A percentile compares a stretch with the other conserved stretches of the same genome.
These are phyloP conservation scores for Teratosphaeriaceae sp. DNA, from an alignment of 2,329 filamentous ascomycete genomes.

Conservation along the genomic window DNA sequence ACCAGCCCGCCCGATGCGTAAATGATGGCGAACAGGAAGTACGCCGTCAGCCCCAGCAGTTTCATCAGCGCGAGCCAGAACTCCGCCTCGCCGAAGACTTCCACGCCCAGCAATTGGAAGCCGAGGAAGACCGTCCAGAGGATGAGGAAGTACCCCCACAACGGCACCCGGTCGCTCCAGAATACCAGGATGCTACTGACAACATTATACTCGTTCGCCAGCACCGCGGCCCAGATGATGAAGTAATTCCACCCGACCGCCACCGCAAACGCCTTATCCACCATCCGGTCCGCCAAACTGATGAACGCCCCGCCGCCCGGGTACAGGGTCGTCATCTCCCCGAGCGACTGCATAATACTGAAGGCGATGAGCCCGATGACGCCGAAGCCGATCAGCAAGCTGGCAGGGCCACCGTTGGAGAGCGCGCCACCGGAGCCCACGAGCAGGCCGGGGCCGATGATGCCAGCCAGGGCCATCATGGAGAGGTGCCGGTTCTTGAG, in stretches of 20 bases:
- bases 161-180: conserved; percentile 50
- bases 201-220: conserved; percentile 66
- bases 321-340: conserved; percentile 67
- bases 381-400: conserved; percentile 65
- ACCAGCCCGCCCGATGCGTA: conserved; percentile 28
- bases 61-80: conserved; percentile 40
- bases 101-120: conserved; percentile 36
- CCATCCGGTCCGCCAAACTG: conserved; percentile 62
- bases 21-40: conserved; percentile 37
- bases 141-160: conserved; percentile 35
- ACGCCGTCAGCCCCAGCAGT: conserved; percentile 31
- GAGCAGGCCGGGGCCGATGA: conserved; percentile 63
- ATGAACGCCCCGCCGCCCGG: conserved; percentile 66
- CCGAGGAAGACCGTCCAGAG: conserved; percentile 31
- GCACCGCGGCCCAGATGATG: conserved; percentile 59
- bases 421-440: conserved; percentile 66
- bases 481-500: conserved; percentile 61
- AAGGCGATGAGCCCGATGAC: conserved; percentile 63
- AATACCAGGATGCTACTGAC: conserved; percentile 60
- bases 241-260: conserved; percentile 66
- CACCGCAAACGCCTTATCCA: conserved; percentile 62
- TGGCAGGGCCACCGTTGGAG: conserved; percentile 61
- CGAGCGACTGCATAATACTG: conserved; percentile 65
- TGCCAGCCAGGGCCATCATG: conserved; percentile 48
- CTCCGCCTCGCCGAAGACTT: conserved; percentile 37